These are phyloP conservation scores for Pichia sp. DNA, from an alignment of 1,139 yeast genomes.

Conservation along the genomic window DNA sequence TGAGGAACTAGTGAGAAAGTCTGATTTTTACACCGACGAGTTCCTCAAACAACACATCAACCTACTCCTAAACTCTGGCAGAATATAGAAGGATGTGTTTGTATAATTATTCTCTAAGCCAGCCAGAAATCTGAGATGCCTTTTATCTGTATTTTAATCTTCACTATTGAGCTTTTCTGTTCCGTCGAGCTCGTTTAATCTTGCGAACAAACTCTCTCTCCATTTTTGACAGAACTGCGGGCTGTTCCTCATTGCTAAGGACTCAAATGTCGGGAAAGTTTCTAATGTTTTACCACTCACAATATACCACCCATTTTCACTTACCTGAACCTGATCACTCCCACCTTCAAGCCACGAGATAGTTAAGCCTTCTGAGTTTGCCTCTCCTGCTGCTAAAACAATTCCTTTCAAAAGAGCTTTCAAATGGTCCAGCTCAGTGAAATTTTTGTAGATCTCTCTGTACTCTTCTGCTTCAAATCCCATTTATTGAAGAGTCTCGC, in stretches of 20 bases:
- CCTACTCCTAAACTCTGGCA: slow-evolving; percentile 51
- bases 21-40: slow-evolving; percentile 74
- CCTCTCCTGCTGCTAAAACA: neutral
- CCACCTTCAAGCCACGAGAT: slow-evolving; percentile 1
- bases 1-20: slow-evolving; percentile 82
- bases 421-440: slow-evolving; percentile 6
- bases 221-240: slow-evolving; percentile 15
- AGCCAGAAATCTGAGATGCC: too few relatives aligned
- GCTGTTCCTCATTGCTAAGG: slow-evolving; percentile 18
- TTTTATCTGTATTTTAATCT: too few relatives aligned
- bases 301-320: slow-evolving; percentile 22
- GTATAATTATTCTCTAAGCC: too few relatives aligned
- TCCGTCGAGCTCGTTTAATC: slow-evolving; percentile 9
- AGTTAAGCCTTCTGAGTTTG: neutral
- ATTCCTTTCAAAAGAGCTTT: slow-evolving; percentile 6
- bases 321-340: slow-evolving; percentile 13
- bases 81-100: too few relatives aligned
- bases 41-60: slow-evolving; percentile 71
- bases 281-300: neutral
- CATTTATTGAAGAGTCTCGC: too few relatives aligned
- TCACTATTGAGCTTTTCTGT: slow-evolving; percentile 1
- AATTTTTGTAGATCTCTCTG: slow-evolving; percentile 2
- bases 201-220: slow-evolving; percentile 13
- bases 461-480: slow-evolving; percentile 2
- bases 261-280: slow-evolving; percentile 24